These are phyloP conservation scores for Antitrichia curtipendula DNA, from an alignment of 225 moss, liverwort and hornwort species.

Conservation along the genomic window DNA sequence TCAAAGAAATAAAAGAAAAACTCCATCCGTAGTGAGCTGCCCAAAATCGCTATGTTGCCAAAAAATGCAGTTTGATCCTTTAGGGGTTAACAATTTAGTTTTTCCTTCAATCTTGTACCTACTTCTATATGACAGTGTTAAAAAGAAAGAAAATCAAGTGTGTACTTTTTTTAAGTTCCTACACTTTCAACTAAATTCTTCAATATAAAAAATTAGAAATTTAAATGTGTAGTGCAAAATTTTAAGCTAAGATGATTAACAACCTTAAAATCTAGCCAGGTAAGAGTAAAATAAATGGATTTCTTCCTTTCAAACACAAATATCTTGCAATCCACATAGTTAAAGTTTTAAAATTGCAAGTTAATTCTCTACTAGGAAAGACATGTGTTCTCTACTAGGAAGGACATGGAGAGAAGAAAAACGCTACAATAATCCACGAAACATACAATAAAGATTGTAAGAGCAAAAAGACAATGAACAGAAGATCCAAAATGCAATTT, in stretches of 20 bases:
- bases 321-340: neutral
- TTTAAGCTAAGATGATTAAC: neutral
- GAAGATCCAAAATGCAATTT: neutral
- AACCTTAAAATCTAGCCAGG: accelerated
- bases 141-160: neutral
- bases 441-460: neutral
- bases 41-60: no score
- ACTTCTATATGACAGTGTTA: neutral
- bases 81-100: neutral
- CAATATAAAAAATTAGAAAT: neutral
- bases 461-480: neutral
- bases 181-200: neutral
- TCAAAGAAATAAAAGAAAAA: no score
- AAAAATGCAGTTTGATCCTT: no score
- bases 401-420: neutral
- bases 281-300: no score
- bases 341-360: no score
- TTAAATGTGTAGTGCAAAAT: neutral
- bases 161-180: neutral
- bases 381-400: no score
- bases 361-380: no score
- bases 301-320: neutral
- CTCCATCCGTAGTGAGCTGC: no score
- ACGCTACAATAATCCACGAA: neutral
- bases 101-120: neutral